phyloP scores from a whole-genome alignment of 371 early-diverging fungal genomes.

The Capillidium rhysosporum region DNA sequence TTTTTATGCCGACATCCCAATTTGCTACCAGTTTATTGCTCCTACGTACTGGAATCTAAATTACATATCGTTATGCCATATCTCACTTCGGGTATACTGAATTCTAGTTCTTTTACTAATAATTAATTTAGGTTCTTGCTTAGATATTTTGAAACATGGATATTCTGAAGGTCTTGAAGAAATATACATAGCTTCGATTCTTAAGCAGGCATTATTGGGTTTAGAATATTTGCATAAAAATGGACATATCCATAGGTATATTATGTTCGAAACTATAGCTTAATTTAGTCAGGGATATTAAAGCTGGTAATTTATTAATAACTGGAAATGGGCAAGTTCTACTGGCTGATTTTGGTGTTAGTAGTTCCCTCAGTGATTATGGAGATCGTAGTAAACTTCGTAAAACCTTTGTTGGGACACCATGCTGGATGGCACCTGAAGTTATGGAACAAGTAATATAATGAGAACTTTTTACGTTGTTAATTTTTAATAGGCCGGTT shows the following conservation, averaged over 20 bases:
- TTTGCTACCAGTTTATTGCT: conserved; percentile 59
- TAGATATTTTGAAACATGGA: conserved; percentile 72
- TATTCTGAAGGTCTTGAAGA: conserved; percentile 75
- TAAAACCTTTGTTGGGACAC: conserved; percentile 84
- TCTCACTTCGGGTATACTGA: conserved; percentile 35
- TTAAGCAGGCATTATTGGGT: conserved; percentile 70
- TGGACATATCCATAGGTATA: conserved; percentile 57
- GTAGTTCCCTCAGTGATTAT: conserved; percentile 51
- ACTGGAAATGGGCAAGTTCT: conserved; percentile 66
- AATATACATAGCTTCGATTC: conserved; percentile 51
- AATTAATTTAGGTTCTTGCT: conserved; percentile 32
- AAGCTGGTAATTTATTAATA: conserved; percentile 73
- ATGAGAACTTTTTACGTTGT: background rate
- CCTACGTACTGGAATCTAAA: conserved; percentile 60
- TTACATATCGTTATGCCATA: conserved; percentile 71
- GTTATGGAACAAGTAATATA: conserved; percentile 21
- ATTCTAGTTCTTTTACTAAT: conserved; percentile 7
- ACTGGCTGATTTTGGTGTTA: conserved; percentile 82
- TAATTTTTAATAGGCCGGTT: conserved; percentile 27
- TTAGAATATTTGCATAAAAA: conserved; percentile 70
- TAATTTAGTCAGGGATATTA: conserved; percentile 47
- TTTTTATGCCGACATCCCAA: conserved; percentile 67
- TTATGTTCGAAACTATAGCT: conserved; percentile 5
- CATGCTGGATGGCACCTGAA: conserved; percentile 85
- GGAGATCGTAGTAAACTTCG: conserved; percentile 50